Evolutionary conservation across 2,329 filamentous ascomycete genomes (phyloP).

Genomic region (Fusarium sp.): DNA sequence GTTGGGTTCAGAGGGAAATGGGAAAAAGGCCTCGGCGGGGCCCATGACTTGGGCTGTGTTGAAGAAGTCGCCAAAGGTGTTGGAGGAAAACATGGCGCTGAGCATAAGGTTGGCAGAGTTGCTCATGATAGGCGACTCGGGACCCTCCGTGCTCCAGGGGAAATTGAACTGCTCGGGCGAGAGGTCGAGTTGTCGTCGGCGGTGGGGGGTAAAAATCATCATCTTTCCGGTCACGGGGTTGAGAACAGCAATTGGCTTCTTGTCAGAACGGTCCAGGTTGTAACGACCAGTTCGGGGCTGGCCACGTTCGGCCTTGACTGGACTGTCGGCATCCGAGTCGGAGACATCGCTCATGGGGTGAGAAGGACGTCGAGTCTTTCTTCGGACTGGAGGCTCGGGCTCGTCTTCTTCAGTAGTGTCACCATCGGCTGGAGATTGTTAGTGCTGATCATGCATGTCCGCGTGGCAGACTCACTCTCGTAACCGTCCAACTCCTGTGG

Average conservation of each 20-base stretch:
- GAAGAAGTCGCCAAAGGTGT: conserved; percentile 70
- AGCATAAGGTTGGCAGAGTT: conserved; percentile 85
- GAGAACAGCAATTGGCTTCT: conserved; percentile 71
- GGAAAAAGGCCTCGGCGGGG: conserved; percentile 82
- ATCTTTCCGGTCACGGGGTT: conserved; percentile 72
- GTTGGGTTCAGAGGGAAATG: conserved; percentile 74
- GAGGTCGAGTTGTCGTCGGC: conserved; percentile 64
- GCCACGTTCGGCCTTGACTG: conserved; percentile 64
- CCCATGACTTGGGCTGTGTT: conserved; percentile 77
- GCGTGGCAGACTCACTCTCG: conserved; percentile 66
- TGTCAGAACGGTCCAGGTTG: conserved; percentile 67
- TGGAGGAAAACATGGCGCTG: conserved; percentile 75
- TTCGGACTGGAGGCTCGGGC: conserved; percentile 64
- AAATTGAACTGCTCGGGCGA: conserved; percentile 70
- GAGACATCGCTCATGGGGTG: conserved; percentile 59
- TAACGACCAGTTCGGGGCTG: conserved; percentile 70
- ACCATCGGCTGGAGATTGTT: conserved; percentile 67
- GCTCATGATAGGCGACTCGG: conserved; percentile 71
- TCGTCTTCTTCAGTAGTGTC: conserved; percentile 74
- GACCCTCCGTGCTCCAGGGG: conserved; percentile 59
- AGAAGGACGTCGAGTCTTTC: conserved; percentile 62
- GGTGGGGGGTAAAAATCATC: conserved; percentile 74
- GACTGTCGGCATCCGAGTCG: conserved; percentile 65
- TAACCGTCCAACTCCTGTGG: conserved; percentile 68
- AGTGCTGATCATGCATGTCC: conserved; percentile 52